A percentile compares a stretch with the other conserved stretches of the same genome.
Conservation (phyloP, 129 eudicot genomes). For the Helianthus annuus region DNA sequence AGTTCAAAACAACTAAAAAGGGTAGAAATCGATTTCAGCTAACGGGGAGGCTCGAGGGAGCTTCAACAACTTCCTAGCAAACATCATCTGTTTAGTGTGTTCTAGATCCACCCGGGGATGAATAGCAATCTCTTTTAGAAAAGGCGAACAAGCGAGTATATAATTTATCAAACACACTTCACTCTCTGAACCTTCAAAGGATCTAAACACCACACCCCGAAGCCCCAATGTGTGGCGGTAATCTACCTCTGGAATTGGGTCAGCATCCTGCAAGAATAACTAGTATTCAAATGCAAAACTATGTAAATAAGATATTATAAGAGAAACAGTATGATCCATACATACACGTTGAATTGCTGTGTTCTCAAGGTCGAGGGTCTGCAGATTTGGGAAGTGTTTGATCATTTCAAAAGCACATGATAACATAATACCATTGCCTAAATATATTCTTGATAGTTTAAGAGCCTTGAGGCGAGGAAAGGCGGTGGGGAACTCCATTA, state of each 20-base stretch:
- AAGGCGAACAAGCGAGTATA: constrained; percentile 18
- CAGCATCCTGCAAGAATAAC: too few relatives aligned
- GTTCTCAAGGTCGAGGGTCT: constrained; percentile 5
- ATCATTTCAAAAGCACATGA: constrained; percentile 7
- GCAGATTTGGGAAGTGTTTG: constrained; percentile 14
- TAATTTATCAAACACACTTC: constrained; percentile 6
- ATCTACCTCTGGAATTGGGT: too few relatives aligned
- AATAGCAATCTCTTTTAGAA: not conserved
- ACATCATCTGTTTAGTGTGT: not conserved
- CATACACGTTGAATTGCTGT: not conserved
- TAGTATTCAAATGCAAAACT: too few relatives aligned
- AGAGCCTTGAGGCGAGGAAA: constrained; percentile 11
- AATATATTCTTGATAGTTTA: not conserved
- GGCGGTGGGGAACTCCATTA: not conserved
- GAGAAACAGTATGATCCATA: not conserved
- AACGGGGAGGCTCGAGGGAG: not conserved
- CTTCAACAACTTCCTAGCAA: not conserved
- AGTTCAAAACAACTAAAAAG: not conserved
- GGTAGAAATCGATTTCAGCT: constrained; percentile 2
- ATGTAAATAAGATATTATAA: too few relatives aligned
- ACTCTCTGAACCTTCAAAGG: not conserved
- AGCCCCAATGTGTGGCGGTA: not conserved
- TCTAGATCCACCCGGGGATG: not conserved
- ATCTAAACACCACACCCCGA: not conserved
- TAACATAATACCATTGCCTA: not conserved